Evolutionary conservation across 1,284 basidiomycete species (phyloP), one percentile per base, ranked within the genome.

Genomic region (Ustilago nuda): DNA sequence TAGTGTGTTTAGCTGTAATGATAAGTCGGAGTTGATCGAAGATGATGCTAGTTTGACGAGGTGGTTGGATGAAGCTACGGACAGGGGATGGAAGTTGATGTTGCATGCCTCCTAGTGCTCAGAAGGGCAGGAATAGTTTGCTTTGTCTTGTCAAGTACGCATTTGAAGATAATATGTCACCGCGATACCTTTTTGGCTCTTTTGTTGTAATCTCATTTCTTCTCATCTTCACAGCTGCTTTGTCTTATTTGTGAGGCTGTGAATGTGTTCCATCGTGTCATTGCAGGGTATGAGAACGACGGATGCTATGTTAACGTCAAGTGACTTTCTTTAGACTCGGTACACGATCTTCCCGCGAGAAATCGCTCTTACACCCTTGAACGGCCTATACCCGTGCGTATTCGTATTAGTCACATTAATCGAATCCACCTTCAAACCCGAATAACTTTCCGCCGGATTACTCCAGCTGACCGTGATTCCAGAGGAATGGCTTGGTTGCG

Each of bases 41-140:
- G 89, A 89, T 70, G 94, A 97, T 84, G 88, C 88, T 8, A 91
- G 92, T 54, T 87, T 98, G 74, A 89, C 89, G 65, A 88, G 89
- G 27, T 98, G 95, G 95, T 89, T 98, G 48, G 69, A 73, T 39
- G 63, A 77, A n/a, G 70, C 69, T 2, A 77, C 64, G 85, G 91
- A 91, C 72, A 89, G 88, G 54, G 92, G 94, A 59, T 93, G 94
- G 80, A 94, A 94, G 87, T 90, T 96, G 86, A 91, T 95, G 53
- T 88, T 98, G 74, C 97, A 93, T 84, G 94, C 94, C 13, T 65
- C 62, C 4, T 76, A 45, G n/a, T 27, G 23, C 23, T 27, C 23
- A 27, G 23, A 27, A 27, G 23, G 23, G 23, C 23, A 27, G 43
- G 7, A 11, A 45, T n/a, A 19, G 39, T 15, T 15, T 56, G 33